These are phyloP conservation scores for Sporothrix protearum DNA, from an alignment of 2,329 filamentous ascomycete species.

Conservation along the genomic window DNA sequence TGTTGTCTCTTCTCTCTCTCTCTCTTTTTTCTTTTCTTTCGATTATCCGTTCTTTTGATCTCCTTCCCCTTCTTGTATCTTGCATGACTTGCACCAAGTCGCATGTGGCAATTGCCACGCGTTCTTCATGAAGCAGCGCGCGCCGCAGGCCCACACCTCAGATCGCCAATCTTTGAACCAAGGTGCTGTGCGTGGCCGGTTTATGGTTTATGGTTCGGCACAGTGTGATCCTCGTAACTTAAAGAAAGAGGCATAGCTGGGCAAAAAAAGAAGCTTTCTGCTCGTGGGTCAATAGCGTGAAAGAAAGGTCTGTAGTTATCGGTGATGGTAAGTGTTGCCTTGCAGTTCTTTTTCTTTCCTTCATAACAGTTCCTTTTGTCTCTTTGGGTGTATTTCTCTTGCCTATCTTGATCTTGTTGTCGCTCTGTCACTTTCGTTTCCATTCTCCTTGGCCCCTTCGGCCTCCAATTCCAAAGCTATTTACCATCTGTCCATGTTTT, in stretches of 20 bases:
- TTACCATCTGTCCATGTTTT: not conserved
- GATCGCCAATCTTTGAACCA: not conserved
- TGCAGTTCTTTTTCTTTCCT: not conserved
- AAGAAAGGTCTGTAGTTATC: not conserved
- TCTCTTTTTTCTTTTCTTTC: not conserved
- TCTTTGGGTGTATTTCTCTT: not conserved
- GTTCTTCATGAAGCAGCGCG: slow-evolving; percentile 14
- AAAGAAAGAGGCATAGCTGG: not conserved
- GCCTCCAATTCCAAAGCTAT: not conserved
- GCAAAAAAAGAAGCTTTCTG: slow-evolving; percentile 13
- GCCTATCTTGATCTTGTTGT: not conserved
- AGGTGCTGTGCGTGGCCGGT: not conserved
- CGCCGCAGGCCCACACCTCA: not conserved
- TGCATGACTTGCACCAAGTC: slow-evolving; percentile 12
- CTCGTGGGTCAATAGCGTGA: not conserved
- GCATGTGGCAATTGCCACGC: slow-evolving; percentile 17
- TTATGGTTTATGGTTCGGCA: slow-evolving; percentile 16
- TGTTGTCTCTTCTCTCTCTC: too few relatives aligned
- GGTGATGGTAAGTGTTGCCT: not conserved
- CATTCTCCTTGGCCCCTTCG: not conserved
- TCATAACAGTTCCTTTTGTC: not conserved
- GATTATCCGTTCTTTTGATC: not conserved
- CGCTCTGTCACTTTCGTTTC: not conserved
- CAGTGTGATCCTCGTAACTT: slow-evolving; percentile 10
- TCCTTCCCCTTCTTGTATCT: not conserved